These are phyloP conservation scores for Aquilaria yunnanensis DNA, from an alignment of 345 rosid species.

Conservation along the genomic window DNA sequence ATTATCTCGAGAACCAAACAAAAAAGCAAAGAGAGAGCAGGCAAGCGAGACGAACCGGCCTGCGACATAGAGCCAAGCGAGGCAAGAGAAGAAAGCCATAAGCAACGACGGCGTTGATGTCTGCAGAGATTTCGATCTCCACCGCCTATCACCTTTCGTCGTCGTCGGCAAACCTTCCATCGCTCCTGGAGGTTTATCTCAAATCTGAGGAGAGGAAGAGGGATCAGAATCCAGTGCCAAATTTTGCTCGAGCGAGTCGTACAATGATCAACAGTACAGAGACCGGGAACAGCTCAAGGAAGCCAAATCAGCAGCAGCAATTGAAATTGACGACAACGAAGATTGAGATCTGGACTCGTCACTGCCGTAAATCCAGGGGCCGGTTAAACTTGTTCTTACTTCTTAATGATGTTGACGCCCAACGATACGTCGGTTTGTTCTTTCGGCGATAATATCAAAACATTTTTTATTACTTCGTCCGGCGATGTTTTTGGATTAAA, in stretches of 20 bases:
- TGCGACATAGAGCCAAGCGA: conserved; percentile 97
- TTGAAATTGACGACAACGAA: background rate
- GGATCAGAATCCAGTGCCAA: conserved; percentile 8
- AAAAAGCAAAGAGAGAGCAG: too few relatives aligned
- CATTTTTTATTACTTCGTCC: too few relatives aligned
- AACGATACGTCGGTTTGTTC: too few relatives aligned
- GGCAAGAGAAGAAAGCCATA: conserved; percentile 81
- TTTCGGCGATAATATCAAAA: too few relatives aligned
- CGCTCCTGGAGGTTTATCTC: conserved; percentile 1
- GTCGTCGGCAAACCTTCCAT: conserved; percentile 72
- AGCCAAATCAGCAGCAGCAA: conserved; percentile 8
- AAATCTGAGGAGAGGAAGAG: conserved; percentile 15
- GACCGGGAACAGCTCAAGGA: conserved; percentile 8
- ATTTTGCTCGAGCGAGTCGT: background rate
- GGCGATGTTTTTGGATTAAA: too few relatives aligned
- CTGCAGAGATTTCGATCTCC: conserved; percentile 56
- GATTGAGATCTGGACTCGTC: too few relatives aligned
- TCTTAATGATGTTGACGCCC: too few relatives aligned
- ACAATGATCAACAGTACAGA: conserved; percentile 16
- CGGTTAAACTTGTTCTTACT: too few relatives aligned
- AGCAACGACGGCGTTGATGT: conserved; percentile 63
- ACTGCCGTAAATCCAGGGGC: too few relatives aligned
- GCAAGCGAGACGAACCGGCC: conserved; percentile 49
- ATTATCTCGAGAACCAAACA: too few relatives aligned
- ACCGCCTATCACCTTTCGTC: conserved; percentile 57